phyloP scores from a whole-genome alignment of 768 basidiomycete species.

The Austroboletus festivus region DNA sequence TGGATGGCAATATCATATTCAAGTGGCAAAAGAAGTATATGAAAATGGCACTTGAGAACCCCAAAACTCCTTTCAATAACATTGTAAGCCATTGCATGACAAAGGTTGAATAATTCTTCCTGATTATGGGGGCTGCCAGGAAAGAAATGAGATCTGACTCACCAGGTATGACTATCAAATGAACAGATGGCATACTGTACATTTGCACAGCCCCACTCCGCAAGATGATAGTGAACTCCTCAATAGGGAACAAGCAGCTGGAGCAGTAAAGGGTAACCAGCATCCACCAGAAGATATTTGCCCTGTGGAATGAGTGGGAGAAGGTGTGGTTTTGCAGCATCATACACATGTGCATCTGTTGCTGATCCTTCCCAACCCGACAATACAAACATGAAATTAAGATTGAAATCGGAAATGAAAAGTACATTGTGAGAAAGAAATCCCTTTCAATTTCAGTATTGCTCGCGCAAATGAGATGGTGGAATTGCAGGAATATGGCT shows the following conservation, averaged over 20 bases:
- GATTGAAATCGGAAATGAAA: slow-evolving; percentile 31
- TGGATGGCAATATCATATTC: too few species aligned
- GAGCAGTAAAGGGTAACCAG: neutral
- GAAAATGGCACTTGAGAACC: too few species aligned
- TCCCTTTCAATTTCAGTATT: slow-evolving; percentile 21
- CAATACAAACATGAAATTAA: slow-evolving; percentile 37
- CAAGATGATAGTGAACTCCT: neutral
- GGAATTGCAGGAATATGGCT: neutral
- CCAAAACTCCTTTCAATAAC: too few species aligned
- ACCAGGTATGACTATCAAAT: too few species aligned
- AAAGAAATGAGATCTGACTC: too few species aligned
- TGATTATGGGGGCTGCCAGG: too few species aligned
- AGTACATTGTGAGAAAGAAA: slow-evolving; percentile 38
- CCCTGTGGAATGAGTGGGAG: neutral
- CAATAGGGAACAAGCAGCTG: neutral
- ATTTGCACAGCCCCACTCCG: neutral
- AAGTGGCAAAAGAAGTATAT: too few species aligned
- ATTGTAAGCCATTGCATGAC: too few species aligned
- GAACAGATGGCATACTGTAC: neutral
- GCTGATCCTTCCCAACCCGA: slow-evolving; percentile 42
- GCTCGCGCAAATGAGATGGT: neutral
- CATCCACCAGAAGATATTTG: neutral
- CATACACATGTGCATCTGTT: slow-evolving; percentile 31
- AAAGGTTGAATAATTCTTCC: too few species aligned
- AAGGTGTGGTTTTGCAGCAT: neutral